A percentile compares a stretch with the other conserved stretches of the same genome.
phyloP scores from a whole-genome alignment of 176 grass and related monocot genomes.

The Aegilops sharonensis region DNA sequence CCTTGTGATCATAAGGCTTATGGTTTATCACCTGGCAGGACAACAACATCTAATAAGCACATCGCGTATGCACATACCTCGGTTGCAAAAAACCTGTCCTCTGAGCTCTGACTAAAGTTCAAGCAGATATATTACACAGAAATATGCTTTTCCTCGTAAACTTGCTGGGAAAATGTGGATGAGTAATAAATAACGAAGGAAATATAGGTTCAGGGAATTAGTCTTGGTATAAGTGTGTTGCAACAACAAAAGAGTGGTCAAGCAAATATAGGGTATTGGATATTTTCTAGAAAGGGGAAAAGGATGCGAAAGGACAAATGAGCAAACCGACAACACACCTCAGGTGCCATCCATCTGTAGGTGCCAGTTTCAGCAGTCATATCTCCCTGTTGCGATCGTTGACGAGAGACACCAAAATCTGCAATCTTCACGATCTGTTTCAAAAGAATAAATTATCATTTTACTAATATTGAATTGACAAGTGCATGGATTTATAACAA shows the following conservation, averaged over 20 bases:
- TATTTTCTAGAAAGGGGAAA: background rate
- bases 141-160: background rate
- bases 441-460: slow-evolving; percentile 23
- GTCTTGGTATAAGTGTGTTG: background rate
- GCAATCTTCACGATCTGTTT: slow-evolving; percentile 88
- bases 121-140: background rate
- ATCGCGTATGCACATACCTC: background rate
- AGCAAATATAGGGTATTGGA: slow-evolving; percentile 1
- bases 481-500: background rate
- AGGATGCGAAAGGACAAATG: background rate
- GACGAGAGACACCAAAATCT: slow-evolving; percentile 92
- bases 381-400: slow-evolving; percentile 57
- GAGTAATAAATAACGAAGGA: background rate
- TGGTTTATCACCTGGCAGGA: slow-evolving; percentile 89
- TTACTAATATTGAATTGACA: slow-evolving; percentile 31
- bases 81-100: background rate
- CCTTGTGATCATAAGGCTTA: slow-evolving; percentile 75
- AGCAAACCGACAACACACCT: slow-evolving; percentile 49
- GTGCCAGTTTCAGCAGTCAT: slow-evolving; percentile 99
- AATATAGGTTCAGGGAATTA: too few relatives aligned
- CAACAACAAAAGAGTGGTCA: background rate
- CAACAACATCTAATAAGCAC: slow-evolving; percentile 19
- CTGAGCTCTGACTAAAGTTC: background rate
- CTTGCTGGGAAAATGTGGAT: background rate
- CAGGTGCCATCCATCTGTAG: slow-evolving; percentile 99